phyloP scores from a whole-genome alignment of 2,329 filamentous ascomycete genomes.

The Capronia epimyces region DNA sequence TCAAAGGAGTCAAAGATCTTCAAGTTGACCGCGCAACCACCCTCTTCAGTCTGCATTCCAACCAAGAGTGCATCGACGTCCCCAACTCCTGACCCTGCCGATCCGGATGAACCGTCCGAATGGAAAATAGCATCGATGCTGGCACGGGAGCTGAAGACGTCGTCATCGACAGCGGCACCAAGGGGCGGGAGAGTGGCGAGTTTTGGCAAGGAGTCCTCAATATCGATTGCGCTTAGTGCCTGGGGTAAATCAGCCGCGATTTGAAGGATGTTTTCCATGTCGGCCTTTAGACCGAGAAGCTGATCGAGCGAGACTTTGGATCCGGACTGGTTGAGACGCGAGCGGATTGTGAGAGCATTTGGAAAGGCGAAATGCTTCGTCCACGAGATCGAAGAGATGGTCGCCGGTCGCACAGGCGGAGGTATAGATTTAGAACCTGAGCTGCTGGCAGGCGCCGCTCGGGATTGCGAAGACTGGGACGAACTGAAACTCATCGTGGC shows the following conservation, averaged over 20 bases:
- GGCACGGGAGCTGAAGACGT: constrained; percentile 63
- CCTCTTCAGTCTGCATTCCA: constrained; percentile 55
- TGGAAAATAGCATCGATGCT: constrained; percentile 67
- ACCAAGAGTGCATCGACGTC: constrained; percentile 62
- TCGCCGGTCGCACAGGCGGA: background rate
- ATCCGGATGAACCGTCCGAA: constrained; percentile 29
- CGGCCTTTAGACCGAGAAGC: constrained; percentile 37
- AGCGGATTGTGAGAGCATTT: constrained; percentile 36
- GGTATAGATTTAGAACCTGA: background rate
- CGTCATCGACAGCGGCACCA: constrained; percentile 49
- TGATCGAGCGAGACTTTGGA: constrained; percentile 40
- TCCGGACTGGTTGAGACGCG: constrained; percentile 35
- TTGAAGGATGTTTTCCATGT: constrained; percentile 34
- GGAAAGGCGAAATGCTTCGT: constrained; percentile 51
- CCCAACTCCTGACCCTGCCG: background rate
- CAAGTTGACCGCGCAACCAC: constrained; percentile 54
- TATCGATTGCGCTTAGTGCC: constrained; percentile 64
- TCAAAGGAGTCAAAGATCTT: constrained; percentile 82
- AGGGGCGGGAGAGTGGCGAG: constrained; percentile 64
- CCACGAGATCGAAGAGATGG: constrained; percentile 42
- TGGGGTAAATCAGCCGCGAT: constrained; percentile 58
- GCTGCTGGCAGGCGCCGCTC: constrained; percentile 1
- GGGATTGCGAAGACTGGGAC: background rate
- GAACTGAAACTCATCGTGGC: background rate
- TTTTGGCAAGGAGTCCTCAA: constrained; percentile 70